phyloP scores from a whole-genome alignment of 1,284 basidiomycete genomes.

The Afroboletus lepidellus region DNA sequence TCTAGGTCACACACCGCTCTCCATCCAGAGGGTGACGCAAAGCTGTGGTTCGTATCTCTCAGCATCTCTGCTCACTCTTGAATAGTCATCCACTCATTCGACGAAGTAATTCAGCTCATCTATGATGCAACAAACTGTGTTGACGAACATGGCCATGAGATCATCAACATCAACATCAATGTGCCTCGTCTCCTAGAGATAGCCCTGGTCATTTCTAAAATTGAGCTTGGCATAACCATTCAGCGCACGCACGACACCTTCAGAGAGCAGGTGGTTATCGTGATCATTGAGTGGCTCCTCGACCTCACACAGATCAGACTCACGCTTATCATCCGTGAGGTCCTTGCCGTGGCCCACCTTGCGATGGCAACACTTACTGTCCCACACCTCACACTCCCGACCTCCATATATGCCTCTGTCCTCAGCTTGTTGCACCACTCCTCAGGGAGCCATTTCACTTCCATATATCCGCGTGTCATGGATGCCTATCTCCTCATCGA shows the following conservation, averaged over 20 bases:
- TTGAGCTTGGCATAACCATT: constrained; percentile 91
- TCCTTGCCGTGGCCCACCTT: constrained; percentile 72
- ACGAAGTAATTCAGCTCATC: constrained; percentile 84
- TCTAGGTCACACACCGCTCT: no score
- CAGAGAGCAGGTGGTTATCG: constrained; percentile 81
- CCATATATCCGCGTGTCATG: constrained; percentile 83
- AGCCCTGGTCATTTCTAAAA: constrained; percentile 79
- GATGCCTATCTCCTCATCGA: constrained; percentile 90
- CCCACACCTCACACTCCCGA: constrained; percentile 38
- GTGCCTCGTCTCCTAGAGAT: constrained; percentile 73
- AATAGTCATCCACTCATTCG: constrained; percentile 94
- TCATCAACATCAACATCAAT: constrained; percentile 64
- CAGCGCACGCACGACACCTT: constrained; percentile 88
- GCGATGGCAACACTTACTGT: constrained; percentile 41
- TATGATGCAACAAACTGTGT: constrained; percentile 63
- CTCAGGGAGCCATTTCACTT: constrained; percentile 81
- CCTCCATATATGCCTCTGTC: constrained; percentile 70
- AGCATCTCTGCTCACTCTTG: no score
- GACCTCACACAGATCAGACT: constrained; percentile 77
- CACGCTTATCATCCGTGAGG: constrained; percentile 66
- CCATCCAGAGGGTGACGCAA: no score
- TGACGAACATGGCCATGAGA: constrained; percentile 60
- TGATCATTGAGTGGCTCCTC: constrained; percentile 83
- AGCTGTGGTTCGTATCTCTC: no score
- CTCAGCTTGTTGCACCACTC: constrained; percentile 60